These are phyloP conservation scores for Dactylellina drechsleri DNA, from an alignment of 2,329 filamentous ascomycete genomes.

Conservation along the genomic window DNA sequence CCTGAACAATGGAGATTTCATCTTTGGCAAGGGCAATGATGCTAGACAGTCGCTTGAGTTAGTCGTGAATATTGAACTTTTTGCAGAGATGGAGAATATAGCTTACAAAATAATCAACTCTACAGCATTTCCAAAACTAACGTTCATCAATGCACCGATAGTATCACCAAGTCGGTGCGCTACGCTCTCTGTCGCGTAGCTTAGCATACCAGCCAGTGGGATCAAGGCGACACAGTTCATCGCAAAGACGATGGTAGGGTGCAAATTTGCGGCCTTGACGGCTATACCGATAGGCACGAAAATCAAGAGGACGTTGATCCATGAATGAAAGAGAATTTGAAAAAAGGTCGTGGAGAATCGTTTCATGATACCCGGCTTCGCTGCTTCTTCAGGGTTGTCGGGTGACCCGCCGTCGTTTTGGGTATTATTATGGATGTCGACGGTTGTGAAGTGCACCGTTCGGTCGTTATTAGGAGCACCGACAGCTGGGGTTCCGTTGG, in stretches of 20 bases:
- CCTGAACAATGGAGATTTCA: constrained; percentile 90
- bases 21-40: constrained; percentile 78
- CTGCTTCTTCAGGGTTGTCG: constrained; percentile 51
- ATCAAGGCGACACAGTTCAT: constrained; percentile 81
- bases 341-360: constrained; percentile 47
- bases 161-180: constrained; percentile 77
- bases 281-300: constrained; percentile 82
- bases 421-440: constrained; percentile 41
- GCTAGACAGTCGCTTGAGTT: constrained; percentile 36
- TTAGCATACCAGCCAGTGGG: constrained; percentile 76
- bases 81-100: not conserved
- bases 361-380: constrained; percentile 53
- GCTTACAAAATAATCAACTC: constrained; percentile 79
- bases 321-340: constrained; percentile 74
- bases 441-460: constrained; percentile 48
- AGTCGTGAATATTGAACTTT: constrained; percentile 37
- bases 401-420: constrained; percentile 48
- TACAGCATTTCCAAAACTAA: constrained; percentile 81
- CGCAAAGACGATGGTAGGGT: constrained; percentile 74
- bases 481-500: constrained; percentile 29
- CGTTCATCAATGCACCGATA: constrained; percentile 77
- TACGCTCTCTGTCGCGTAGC: constrained; percentile 79
- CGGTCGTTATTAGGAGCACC: constrained; percentile 34
- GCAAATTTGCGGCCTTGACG: constrained; percentile 68
- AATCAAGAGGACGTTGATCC: constrained; percentile 79